Conservation (phyloP, 352 stramenopile genomes). For the Pythium scleroteichum region DNA sequence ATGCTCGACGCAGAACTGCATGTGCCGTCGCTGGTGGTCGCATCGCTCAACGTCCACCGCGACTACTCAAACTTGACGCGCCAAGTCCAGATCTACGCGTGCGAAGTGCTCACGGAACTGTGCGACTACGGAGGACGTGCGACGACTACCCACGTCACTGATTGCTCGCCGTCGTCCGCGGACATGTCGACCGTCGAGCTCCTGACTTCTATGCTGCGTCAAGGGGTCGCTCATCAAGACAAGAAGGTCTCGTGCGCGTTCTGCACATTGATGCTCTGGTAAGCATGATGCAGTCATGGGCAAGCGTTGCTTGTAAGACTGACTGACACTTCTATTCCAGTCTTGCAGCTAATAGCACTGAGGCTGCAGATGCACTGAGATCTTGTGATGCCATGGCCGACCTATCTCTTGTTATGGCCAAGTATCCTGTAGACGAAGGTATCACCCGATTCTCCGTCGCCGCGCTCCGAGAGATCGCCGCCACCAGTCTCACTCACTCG, state of each 20-base stretch:
- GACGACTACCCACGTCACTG: conserved; percentile 38
- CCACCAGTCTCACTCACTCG: conserved; percentile 55
- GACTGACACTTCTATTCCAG: conserved; percentile 22
- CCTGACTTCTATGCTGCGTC: conserved; percentile 46
- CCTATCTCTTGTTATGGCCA: conserved; percentile 70
- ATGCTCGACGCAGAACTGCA: conserved; percentile 42
- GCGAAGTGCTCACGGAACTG: conserved; percentile 72
- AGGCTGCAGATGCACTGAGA: conserved; percentile 42
- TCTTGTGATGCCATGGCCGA: conserved; percentile 60
- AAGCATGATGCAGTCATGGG: conserved; percentile 3
- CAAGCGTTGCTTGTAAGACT: neutral
- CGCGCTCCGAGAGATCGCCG: conserved; percentile 56
- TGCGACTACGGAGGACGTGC: conserved; percentile 52
- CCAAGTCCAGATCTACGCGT: conserved; percentile 81
- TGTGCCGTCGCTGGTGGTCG: conserved; percentile 45
- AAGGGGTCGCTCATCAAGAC: conserved; percentile 62
- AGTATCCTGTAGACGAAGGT: conserved; percentile 69
- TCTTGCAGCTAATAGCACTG: conserved; percentile 49
- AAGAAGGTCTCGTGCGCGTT: conserved; percentile 75
- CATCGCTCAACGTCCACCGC: conserved; percentile 50
- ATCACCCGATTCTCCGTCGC: conserved; percentile 68
- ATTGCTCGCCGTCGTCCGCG: conserved; percentile 18
- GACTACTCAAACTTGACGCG: conserved; percentile 75
- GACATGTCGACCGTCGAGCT: conserved; percentile 42
- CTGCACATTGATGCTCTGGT: conserved; percentile 67